Base-by-base conservation (phyloP, 495 filamentous ascomycete species). In the Thermothielavioides terrestris region DNA sequence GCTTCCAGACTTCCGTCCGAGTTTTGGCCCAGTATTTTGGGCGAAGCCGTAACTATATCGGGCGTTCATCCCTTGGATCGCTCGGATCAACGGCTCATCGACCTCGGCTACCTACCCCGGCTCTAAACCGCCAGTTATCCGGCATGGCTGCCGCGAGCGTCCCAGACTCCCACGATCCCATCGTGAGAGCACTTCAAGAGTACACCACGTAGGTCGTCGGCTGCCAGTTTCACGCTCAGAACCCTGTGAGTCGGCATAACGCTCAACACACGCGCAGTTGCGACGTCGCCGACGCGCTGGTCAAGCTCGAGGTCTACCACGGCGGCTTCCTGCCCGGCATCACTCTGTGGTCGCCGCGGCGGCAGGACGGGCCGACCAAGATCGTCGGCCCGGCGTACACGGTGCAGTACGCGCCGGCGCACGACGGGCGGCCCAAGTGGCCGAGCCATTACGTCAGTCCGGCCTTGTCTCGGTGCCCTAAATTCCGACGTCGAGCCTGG, bases 321-420 rank as follows among this genome's bases (percentile, higher is more conserved):
- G 77, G 78, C 43, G 77, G 79, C 7, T 83, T 80, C 50, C 68
- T 81, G 1, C 73, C 75, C 4, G 73, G 76, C 17, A 58, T 82
- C 46, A 77, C 68, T 36, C 72, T 81, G 71, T 82, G 73, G 68
- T 80, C 76, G 23, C 77, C 78, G 1, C 60, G 65, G 20, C 64
- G 70, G 25, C 73, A 76, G 65, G 68, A 71, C 20, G 72, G 74
- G 6, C 52, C 56, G 3, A 72, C 75, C 41, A 79, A 77, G 58
- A 76, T 80, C 15, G 65, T 80, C 30, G 79, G 78, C 1, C 78
- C 74, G 8, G 78, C 75, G 14, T 79, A 79, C 42, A 81, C 76
- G 1, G 77, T 82, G 14, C 68, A 74, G 52, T 78, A 77, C 39
- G 74, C 72, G 8, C 68, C 64, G 0, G 62, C 71, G 26, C 60